Evolutionary conservation across 2,329 filamentous ascomycete species (phyloP).

Genomic region (Colletotrichum lupini): DNA sequence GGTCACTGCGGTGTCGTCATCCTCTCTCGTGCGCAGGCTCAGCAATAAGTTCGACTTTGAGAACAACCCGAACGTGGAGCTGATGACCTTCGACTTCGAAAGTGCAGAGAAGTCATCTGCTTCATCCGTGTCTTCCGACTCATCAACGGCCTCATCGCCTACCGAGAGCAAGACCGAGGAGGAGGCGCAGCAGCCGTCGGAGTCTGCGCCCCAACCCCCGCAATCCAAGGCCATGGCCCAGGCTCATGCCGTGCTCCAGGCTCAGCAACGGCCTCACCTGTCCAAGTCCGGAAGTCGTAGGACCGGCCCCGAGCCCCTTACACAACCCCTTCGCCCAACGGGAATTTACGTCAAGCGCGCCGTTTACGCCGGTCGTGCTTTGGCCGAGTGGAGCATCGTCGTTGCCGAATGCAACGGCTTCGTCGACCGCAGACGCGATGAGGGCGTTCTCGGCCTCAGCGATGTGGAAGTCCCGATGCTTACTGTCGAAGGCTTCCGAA

Average conservation of each 20-base stretch:
- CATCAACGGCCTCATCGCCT: conserved; percentile 23
- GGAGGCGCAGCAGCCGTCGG: conserved; percentile 40
- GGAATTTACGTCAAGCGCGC: conserved; percentile 58
- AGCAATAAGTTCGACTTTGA: conserved; percentile 35
- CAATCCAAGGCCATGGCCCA: conserved; percentile 38
- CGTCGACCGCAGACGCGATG: conserved; percentile 78
- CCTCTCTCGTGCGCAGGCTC: conserved; percentile 27
- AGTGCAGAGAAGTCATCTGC: conserved; percentile 26
- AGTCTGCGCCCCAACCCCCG: conserved; percentile 36
- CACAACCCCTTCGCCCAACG: conserved; percentile 58
- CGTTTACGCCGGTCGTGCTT: conserved; percentile 76
- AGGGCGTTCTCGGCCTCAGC: conserved; percentile 74
- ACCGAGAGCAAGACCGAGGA: conserved; percentile 34
- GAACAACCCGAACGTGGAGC: conserved; percentile 21
- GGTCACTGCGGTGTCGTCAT: conserved; percentile 33
- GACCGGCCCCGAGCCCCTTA: conserved; percentile 44
- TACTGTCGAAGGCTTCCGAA: conserved; percentile 54
- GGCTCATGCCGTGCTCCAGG: conserved; percentile 1
- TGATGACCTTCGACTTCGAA: conserved; percentile 30
- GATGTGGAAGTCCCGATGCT: conserved; percentile 71
- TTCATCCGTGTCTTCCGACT: conserved; percentile 23
- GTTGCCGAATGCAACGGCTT: conserved; percentile 85
- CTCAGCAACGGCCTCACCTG: conserved; percentile 33
- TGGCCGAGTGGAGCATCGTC: conserved; percentile 83
- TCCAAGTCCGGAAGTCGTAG: conserved; percentile 35